These are phyloP conservation scores for Ambrosia trifida DNA, from an alignment of 129 eudicot genomes.

Conservation along the genomic window DNA sequence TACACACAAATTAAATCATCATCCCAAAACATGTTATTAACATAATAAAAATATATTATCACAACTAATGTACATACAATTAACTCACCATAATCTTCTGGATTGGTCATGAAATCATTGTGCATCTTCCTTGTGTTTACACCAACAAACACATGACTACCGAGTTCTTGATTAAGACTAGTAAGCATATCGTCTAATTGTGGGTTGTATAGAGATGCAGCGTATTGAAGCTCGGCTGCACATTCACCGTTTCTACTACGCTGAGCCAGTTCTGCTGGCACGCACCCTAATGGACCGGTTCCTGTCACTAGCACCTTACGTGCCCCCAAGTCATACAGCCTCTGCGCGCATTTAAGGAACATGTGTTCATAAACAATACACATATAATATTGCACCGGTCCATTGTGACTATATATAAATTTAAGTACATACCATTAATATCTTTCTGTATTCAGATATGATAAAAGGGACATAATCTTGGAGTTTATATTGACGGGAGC, in stretches of 20 bases:
- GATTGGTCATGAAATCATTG: slow-evolving; percentile 43
- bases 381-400: background rate
- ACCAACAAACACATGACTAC: slow-evolving; percentile 45
- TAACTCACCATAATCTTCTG: slow-evolving; percentile 36
- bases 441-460: slow-evolving; percentile 57
- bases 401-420: slow-evolving; percentile 1
- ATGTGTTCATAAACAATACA: background rate
- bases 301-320: slow-evolving; percentile 81
- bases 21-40: background rate
- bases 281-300: slow-evolving; percentile 90
- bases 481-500: slow-evolving; percentile 59
- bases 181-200: slow-evolving; percentile 57
- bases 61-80: background rate
- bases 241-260: slow-evolving; percentile 69
- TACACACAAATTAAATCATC: slow-evolving; percentile 18
- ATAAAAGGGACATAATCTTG: slow-evolving; percentile 47
- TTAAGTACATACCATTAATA: slow-evolving; percentile 40
- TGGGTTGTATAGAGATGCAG: slow-evolving; percentile 67
- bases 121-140: slow-evolving; percentile 43
- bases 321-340: slow-evolving; percentile 65
- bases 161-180: slow-evolving; percentile 54
- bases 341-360: slow-evolving; percentile 43
- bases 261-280: slow-evolving; percentile 80
- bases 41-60: background rate
- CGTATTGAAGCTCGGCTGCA: slow-evolving; percentile 57